These are phyloP conservation scores for Dalechampia spathulata DNA, from an alignment of 441 rosid species.

Conservation along the genomic window DNA sequence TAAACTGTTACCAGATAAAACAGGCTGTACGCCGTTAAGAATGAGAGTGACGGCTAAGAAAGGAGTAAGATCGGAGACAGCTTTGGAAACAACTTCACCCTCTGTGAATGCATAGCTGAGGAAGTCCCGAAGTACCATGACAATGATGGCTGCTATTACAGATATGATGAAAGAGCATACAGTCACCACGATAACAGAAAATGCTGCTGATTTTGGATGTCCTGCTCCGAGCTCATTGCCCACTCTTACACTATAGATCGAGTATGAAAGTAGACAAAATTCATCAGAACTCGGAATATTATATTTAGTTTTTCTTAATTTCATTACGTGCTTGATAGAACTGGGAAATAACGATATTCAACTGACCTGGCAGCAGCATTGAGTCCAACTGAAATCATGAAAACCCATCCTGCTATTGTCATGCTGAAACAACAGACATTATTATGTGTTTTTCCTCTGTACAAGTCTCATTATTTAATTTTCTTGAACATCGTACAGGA, in stretches of 20 bases:
- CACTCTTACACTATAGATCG: constrained; percentile 24
- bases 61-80: constrained; percentile 27
- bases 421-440: constrained; percentile 26
- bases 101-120: constrained; percentile 29
- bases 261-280: too few species aligned
- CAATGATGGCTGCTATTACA: constrained; percentile 24
- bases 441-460: too few species aligned
- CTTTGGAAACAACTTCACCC: constrained; percentile 27
- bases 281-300: too few species aligned
- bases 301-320: too few species aligned
- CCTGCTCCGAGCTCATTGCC: constrained; percentile 23
- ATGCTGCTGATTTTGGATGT: constrained; percentile 21
- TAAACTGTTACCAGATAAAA: constrained; percentile 21
- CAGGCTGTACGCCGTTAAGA: constrained; percentile 25
- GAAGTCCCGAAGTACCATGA: constrained; percentile 19
- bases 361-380: constrained; percentile 52
- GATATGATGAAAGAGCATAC: constrained; percentile 21
- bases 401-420: constrained; percentile 37
- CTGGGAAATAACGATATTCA: neutral
- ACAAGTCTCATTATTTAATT: too few species aligned
- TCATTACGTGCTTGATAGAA: too few species aligned
- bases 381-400: constrained; percentile 47
- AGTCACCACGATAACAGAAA: constrained; percentile 22
- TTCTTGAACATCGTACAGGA: too few species aligned
- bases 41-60: constrained; percentile 22